Evolutionary conservation across 2,329 filamentous ascomycete genomes (phyloP).

Genomic region (Neocucurbitaria cava): DNA sequence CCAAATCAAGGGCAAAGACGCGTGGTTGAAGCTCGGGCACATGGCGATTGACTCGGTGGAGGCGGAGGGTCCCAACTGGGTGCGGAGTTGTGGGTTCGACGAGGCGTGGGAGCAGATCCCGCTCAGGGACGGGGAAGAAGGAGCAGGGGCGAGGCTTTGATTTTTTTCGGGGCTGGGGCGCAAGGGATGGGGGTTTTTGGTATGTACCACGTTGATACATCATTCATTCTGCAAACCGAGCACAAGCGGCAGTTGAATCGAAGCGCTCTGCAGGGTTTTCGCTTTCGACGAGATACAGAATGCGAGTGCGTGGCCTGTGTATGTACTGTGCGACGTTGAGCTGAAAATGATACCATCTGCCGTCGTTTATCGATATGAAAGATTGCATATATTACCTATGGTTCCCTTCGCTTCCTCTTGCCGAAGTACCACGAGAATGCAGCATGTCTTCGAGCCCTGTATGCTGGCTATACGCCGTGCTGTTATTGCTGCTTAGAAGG

Average conservation of each 20-base stretch:
- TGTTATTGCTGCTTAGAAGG: background rate
- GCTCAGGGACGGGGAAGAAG: constrained; percentile 23
- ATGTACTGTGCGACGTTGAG: background rate
- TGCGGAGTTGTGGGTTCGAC: constrained; percentile 67
- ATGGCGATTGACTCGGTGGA: constrained; percentile 70
- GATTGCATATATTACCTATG: background rate
- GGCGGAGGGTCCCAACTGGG: constrained; percentile 62
- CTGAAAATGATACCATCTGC: background rate
- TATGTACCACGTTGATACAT: background rate
- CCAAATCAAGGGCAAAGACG: constrained; percentile 60
- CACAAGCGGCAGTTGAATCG: no score
- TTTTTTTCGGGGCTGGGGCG: background rate
- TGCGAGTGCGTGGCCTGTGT: no score
- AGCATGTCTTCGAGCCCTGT: background rate
- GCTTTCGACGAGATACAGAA: no score
- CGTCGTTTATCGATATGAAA: background rate
- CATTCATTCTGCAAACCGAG: background rate
- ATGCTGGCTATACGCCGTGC: background rate
- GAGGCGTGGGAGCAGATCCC: constrained; percentile 66
- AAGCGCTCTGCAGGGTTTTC: background rate
- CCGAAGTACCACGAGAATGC: background rate
- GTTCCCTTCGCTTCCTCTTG: background rate
- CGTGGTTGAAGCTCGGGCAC: constrained; percentile 68
- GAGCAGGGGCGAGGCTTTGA: constrained; percentile 27
- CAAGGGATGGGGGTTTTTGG: background rate